Conservation (phyloP, 495 filamentous ascomycete genomes). For the Neurospora hispaniola region DNA sequence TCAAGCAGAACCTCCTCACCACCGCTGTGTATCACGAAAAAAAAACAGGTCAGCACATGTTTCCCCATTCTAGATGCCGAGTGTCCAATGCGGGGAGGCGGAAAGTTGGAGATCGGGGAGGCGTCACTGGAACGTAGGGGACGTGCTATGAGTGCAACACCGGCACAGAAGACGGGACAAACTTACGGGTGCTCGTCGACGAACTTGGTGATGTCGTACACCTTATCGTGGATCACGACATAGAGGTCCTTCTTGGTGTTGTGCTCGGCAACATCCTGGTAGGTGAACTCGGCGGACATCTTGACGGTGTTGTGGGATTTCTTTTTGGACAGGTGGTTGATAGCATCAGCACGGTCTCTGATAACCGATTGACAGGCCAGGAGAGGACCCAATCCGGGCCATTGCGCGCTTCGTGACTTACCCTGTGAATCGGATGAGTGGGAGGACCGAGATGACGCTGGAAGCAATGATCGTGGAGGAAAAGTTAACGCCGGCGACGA, state of each 20-base stretch:
- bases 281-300: constrained; percentile 70
- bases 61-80: constrained; percentile 1
- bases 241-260: constrained; percentile 93
- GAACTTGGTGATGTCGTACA: constrained; percentile 83
- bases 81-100: background rate
- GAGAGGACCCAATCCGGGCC: background rate
- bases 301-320: constrained; percentile 21
- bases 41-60: constrained; percentile 8
- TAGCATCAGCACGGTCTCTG: constrained; percentile 3
- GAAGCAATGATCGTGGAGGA: background rate
- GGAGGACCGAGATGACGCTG: background rate
- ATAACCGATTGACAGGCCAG: background rate
- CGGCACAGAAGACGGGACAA: background rate
- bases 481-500: constrained; percentile 2
- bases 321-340: constrained; percentile 15
- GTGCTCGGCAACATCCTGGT: constrained; percentile 76
- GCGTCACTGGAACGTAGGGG: background rate
- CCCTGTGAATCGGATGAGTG: background rate
- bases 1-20: constrained; percentile 97
- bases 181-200: constrained; percentile 99
- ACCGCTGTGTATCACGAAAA: constrained; percentile 47
- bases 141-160: background rate
- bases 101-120: background rate
- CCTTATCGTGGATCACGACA: constrained; percentile 88
- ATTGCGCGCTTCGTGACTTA: background rate